Evolutionary conservation across 2,329 filamentous ascomycete genomes (phyloP).

Genomic region (Fusarium sp.): DNA sequence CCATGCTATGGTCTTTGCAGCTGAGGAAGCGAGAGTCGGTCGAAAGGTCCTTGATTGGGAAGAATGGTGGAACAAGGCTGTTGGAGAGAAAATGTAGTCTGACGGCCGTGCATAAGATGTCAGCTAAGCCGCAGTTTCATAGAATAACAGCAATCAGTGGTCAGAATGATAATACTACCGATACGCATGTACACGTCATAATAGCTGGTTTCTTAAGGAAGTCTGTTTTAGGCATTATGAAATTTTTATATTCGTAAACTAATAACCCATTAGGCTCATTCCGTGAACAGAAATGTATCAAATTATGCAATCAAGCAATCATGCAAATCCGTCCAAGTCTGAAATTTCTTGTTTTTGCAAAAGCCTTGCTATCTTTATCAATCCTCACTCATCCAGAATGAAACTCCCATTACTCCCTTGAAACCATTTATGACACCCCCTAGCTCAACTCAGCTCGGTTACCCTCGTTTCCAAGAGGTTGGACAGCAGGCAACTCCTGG

Average conservation of each 20-base stretch:
- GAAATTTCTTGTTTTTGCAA: conserved; percentile 20
- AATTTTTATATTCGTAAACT: conserved; percentile 17
- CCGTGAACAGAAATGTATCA: conserved; percentile 39
- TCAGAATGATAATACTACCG: not conserved
- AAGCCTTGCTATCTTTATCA: conserved; percentile 8
- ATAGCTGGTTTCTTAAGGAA: not conserved
- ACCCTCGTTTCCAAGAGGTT: conserved; percentile 48
- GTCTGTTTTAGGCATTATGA: conserved; percentile 13
- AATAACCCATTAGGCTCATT: conserved; percentile 20
- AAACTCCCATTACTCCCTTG: conserved; percentile 16
- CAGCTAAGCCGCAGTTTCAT: not conserved
- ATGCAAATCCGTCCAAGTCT: conserved; percentile 27
- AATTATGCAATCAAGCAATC: conserved; percentile 19
- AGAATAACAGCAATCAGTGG: not conserved
- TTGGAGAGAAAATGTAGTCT: conserved; percentile 42
- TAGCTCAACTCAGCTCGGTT: conserved; percentile 53
- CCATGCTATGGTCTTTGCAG: conserved; percentile 93
- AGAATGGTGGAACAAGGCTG: conserved; percentile 74
- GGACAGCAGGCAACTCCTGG: conserved; percentile 47
- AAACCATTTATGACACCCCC: not conserved
- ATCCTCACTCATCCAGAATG: not conserved
- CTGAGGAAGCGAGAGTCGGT: conserved; percentile 82
- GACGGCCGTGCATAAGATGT: not conserved
- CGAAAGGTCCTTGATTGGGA: conserved; percentile 80
- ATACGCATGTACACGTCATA: not conserved